Conservation (phyloP, 805 yeast genomes). For the Kazachstania martiniae region DNA sequence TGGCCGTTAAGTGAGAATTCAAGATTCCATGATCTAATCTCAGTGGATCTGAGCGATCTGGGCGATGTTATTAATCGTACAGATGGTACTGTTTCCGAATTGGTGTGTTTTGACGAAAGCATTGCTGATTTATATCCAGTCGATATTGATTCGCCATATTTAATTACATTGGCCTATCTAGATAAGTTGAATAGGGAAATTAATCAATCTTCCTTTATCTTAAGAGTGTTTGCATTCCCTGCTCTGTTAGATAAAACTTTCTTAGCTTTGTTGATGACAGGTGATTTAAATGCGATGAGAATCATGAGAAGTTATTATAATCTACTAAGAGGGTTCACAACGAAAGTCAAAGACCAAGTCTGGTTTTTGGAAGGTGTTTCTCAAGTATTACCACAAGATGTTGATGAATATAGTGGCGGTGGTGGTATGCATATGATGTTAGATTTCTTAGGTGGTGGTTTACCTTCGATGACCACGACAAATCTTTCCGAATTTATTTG, state of each 20-base stretch:
- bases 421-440: constrained; percentile 91
- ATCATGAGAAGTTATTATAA: constrained; percentile 85
- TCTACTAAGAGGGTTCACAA: constrained; percentile 67
- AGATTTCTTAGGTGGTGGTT: constrained; percentile 69
- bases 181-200: constrained; percentile 76
- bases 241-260: constrained; percentile 80
- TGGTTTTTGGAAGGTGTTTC: constrained; percentile 94
- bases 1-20: constrained; percentile 78
- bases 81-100: constrained; percentile 38
- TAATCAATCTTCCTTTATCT: constrained; percentile 73
- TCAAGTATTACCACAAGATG: constrained; percentile 81
- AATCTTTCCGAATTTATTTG: constrained; percentile 27
- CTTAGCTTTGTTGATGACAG: constrained; percentile 65
- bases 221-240: constrained; percentile 86
- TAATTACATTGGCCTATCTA: constrained; percentile 73
- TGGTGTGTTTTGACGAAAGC: constrained; percentile 77
- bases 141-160: constrained; percentile 70
- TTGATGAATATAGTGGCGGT: constrained; percentile 85
- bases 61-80: constrained; percentile 46
- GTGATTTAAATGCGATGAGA: constrained; percentile 81
- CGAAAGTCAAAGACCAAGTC: constrained; percentile 78
- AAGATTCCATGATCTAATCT: constrained; percentile 55
- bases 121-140: constrained; percentile 83
- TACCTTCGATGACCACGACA: constrained; percentile 38
- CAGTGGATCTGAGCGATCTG: constrained; percentile 83